Base-by-base conservation (phyloP, 306 rosid species). In the Begonia peltatifolia region DNA sequence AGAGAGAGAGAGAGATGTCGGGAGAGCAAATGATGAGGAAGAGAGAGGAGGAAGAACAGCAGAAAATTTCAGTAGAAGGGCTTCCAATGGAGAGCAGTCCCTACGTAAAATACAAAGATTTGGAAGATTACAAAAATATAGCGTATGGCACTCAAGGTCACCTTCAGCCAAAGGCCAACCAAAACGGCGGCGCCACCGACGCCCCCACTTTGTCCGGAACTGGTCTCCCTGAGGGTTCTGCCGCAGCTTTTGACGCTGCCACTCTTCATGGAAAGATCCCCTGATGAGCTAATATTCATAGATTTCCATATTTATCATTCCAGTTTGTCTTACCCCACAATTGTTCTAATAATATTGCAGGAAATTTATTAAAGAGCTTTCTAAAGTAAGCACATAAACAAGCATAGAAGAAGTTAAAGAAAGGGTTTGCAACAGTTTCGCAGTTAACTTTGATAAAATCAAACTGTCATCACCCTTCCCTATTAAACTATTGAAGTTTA, bases 181-280 rank as follows among this genome's bases (percentile, higher is more conserved):
- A 42, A 12, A 50, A 50, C 14, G 62, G 61, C 5, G 61, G 61
- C 12, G 64, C 50, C 51, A 61, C 65, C 15, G 65, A 61, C 5
- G 65, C 65, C n/a, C 65, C 65, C 51, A 61, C 65, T 42, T 18
- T 61, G 50, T 61, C 65, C 15, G 65, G 65, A 46, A 50, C 17
- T 6, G 63, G 63, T 55, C 50, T 50, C 9, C 63, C 63, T 3
- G 55, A 59, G 63, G 55, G 41, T 12, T 44, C 48, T 0, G 55
- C 63, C 2, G 10, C 20, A 44, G 10, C 63, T 55, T 38, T 59
- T 5, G 63, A 59, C 13, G 14, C 30, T 12, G 56, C 23, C 48
- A 59, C 63, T 55, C 17, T 7, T 8, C 56, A 59, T 16, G 63
- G 63, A 47, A 53, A 38, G 11, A 35, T 59, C 38, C 38, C n/a